phyloP scores from a whole-genome alignment of 2,329 filamentous ascomycete species.

The Epichloe typhina region DNA sequence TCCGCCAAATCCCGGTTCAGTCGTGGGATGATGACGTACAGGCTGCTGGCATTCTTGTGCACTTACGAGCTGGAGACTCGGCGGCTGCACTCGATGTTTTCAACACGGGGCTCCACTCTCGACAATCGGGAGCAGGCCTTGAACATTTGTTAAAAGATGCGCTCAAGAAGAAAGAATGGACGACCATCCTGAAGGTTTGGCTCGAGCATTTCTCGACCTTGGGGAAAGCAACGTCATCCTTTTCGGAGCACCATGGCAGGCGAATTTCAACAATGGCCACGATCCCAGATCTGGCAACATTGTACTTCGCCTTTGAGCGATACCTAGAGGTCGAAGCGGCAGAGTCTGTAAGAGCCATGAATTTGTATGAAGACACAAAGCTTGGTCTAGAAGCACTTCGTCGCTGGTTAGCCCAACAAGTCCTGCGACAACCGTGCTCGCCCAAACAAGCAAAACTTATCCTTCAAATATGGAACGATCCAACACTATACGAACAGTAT shows the following conservation, averaged over 20 bases:
- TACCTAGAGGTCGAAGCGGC: constrained; percentile 17
- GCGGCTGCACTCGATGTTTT: constrained; percentile 27
- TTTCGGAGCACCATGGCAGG: too few relatives aligned
- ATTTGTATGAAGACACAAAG: constrained; percentile 10
- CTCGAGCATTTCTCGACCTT: constrained; percentile 16
- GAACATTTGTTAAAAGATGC: constrained; percentile 30
- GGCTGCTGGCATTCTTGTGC: constrained; percentile 26
- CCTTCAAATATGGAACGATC: constrained; percentile 26
- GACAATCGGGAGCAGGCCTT: constrained; percentile 24
- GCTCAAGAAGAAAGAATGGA: constrained; percentile 25
- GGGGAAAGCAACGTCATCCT: neutral
- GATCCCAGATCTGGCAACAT: constrained; percentile 16
- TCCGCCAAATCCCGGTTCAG: constrained; percentile 22
- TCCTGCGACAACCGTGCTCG: constrained; percentile 19
- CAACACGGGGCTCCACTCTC: constrained; percentile 20
- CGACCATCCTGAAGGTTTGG: constrained; percentile 24
- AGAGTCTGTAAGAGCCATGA: constrained; percentile 12
- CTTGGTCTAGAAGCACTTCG: constrained; percentile 16
- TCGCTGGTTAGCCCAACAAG: constrained; percentile 18
- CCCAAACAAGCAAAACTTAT: constrained; percentile 23
- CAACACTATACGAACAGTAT: constrained; percentile 29
- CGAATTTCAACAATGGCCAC: constrained; percentile 11
- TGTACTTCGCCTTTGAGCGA: constrained; percentile 22
- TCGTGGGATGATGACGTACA: constrained; percentile 29
- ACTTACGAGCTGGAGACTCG: constrained; percentile 26